Evolutionary conservation across 345 rosid genomes (phyloP).

Genomic region (Eutrema yunnanense): DNA sequence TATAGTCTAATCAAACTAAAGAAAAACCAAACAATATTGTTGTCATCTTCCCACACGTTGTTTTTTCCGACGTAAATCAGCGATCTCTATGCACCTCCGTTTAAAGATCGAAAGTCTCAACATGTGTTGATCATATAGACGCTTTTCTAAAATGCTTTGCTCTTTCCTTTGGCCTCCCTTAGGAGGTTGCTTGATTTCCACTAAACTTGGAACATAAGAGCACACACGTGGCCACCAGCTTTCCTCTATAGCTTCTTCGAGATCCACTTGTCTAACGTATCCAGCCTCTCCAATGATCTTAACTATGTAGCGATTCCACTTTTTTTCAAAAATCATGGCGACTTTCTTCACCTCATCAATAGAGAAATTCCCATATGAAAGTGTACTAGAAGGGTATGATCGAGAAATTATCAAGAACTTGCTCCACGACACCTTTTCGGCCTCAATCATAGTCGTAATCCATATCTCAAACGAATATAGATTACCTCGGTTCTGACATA

Average conservation of each 20-base stretch:
- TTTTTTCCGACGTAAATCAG: no score
- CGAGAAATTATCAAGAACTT: background rate
- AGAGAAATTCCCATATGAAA: background rate
- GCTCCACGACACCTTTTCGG: background rate
- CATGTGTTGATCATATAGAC: background rate
- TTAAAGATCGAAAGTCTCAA: background rate
- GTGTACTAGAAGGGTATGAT: no score
- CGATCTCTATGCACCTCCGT: no score
- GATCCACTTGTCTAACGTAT: background rate
- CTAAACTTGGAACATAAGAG: background rate
- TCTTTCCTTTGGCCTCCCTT: background rate
- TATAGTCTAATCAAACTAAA: no score
- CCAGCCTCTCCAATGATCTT: background rate
- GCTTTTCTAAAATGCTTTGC: background rate
- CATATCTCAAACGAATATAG: background rate
- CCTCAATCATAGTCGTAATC: background rate
- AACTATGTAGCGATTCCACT: background rate
- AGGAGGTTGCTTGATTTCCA: background rate
- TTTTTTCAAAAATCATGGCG: background rate
- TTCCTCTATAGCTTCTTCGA: background rate
- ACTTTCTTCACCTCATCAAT: background rate
- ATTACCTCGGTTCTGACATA: background rate
- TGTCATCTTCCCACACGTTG: no score
- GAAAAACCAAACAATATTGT: no score
- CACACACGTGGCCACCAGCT: background rate